A percentile compares a stretch with the other conserved stretches of the same genome.
Evolutionary conservation across 352 stramenopile species (phyloP).

Genomic region (Phytophthora agathidicida): DNA sequence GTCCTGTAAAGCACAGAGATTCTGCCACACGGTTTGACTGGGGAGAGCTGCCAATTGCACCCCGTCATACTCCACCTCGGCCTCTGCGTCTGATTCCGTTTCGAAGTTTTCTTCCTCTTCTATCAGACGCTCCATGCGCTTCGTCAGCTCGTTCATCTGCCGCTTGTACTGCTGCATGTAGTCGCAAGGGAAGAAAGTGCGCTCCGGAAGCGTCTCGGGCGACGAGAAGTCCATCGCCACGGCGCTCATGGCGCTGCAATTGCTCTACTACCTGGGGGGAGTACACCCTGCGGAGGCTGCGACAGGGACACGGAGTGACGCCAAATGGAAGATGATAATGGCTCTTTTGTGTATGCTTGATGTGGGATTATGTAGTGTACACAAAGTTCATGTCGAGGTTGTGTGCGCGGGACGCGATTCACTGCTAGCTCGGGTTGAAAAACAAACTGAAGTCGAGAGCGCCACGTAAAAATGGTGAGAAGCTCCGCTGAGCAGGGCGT

Average conservation of each 20-base stretch:
- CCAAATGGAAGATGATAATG: slow-evolving; percentile 24
- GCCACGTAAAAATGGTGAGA: slow-evolving; percentile 35
- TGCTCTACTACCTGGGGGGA: not conserved
- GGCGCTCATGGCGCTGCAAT: not conserved
- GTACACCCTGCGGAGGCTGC: not conserved
- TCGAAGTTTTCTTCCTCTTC: slow-evolving; percentile 68
- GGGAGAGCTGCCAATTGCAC: slow-evolving; percentile 46
- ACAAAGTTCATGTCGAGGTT: too few relatives aligned
- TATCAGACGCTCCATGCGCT: slow-evolving; percentile 60
- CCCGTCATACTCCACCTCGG: slow-evolving; percentile 38
- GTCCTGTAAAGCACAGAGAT: slow-evolving; percentile 65
- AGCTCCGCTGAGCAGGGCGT: slow-evolving; percentile 1
- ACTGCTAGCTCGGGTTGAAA: slow-evolving; percentile 17
- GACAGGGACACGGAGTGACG: not conserved
- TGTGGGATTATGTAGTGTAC: too few relatives aligned
- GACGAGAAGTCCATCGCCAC: slow-evolving; percentile 15
- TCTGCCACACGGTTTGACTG: slow-evolving; percentile 68
- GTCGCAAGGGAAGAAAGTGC: slow-evolving; percentile 57
- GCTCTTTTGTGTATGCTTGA: slow-evolving; percentile 1
- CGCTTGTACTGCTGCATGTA: slow-evolving; percentile 67
- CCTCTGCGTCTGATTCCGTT: slow-evolving; percentile 43
- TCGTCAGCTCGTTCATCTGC: slow-evolving; percentile 63
- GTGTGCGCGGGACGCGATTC: too few relatives aligned
- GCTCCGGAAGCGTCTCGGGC: slow-evolving; percentile 51
- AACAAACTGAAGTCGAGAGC: slow-evolving; percentile 19